Conservation (phyloP, 371 early-diverging fungal species). For the Zopfochytrium polystomum region DNA sequence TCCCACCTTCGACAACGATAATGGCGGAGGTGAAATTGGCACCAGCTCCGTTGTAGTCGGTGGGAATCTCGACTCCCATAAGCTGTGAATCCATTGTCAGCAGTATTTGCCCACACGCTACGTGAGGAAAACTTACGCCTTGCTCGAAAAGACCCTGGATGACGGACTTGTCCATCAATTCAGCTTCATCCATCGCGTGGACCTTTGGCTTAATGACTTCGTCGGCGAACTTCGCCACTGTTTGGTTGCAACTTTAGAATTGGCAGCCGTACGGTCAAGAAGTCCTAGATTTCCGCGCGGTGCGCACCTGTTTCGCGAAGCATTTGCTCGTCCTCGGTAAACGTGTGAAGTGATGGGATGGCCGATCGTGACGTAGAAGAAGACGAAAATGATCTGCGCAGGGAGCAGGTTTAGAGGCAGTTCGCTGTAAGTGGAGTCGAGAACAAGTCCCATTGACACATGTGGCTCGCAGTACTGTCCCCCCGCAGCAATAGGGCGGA, state of each 20-base stretch:
- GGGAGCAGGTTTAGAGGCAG: no score
- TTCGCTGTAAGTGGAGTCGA: no score
- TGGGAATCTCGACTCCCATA: constrained; percentile 92
- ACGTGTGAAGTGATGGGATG: constrained; percentile 35
- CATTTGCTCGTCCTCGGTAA: constrained; percentile 48
- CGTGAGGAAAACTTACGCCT: constrained; percentile 61
- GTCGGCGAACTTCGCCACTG: constrained; percentile 82
- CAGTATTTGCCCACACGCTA: background rate
- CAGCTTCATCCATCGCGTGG: constrained; percentile 89
- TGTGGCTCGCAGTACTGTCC: no score
- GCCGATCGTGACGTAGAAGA: background rate
- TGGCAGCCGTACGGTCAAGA: background rate
- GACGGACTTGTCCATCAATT: constrained; percentile 72
- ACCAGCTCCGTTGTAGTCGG: constrained; percentile 80
- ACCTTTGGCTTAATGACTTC: constrained; percentile 86
- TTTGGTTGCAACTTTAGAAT: background rate
- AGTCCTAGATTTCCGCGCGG: background rate
- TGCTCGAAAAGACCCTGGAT: constrained; percentile 73
- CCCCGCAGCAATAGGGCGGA: no score
- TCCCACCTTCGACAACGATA: constrained; percentile 76
- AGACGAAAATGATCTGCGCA: background rate
- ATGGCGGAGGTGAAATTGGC: constrained; percentile 92
- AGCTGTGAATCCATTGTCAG: constrained; percentile 50
- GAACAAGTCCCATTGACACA: no score
- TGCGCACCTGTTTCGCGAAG: constrained; percentile 39